A percentile compares a stretch with the other conserved stretches of the same genome.
These are phyloP conservation scores for Biancaea sappan DNA, from an alignment of 306 rosid genomes.

Conservation along the genomic window DNA sequence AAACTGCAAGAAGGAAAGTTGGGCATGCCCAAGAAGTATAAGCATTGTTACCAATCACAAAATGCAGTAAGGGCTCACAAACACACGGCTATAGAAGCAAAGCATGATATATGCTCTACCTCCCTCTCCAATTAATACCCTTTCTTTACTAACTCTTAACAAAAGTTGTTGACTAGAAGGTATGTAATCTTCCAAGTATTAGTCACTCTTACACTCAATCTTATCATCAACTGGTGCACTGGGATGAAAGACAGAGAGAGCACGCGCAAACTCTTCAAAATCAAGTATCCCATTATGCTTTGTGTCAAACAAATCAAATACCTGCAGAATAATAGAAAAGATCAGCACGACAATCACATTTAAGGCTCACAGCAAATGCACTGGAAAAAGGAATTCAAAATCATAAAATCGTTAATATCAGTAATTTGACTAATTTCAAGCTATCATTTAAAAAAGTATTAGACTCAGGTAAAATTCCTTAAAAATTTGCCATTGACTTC, in stretches of 20 bases:
- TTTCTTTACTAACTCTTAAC: slow-evolving; percentile 26
- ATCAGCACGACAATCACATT: slow-evolving; percentile 5
- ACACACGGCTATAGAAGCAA: slow-evolving; percentile 16
- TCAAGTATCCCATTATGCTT: slow-evolving; percentile 66
- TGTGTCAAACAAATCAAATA: slow-evolving; percentile 75
- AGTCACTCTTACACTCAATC: slow-evolving; percentile 64
- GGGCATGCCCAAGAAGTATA: slow-evolving; percentile 31
- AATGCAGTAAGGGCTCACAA: slow-evolving; percentile 12
- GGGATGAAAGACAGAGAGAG: slow-evolving; percentile 85
- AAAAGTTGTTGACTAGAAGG: slow-evolving; percentile 23
- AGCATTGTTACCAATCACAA: slow-evolving; percentile 27
- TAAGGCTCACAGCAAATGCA: slow-evolving; percentile 10
- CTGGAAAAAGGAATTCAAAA: slow-evolving; percentile 7
- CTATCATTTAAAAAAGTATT: not conserved
- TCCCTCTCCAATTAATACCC: slow-evolving; percentile 21
- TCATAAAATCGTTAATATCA: slow-evolving; percentile 22
- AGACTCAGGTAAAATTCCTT: too few species aligned
- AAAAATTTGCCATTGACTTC: too few species aligned
- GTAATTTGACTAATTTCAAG: too few species aligned
- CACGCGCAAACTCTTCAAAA: slow-evolving; percentile 76
- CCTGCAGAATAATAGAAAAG: slow-evolving; percentile 52
- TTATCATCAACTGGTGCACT: slow-evolving; percentile 69
- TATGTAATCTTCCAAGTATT: slow-evolving; percentile 20
- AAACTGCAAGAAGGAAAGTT: slow-evolving; percentile 64
- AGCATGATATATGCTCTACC: slow-evolving; percentile 10